Evolutionary conservation across 257 asterid species (phyloP), one percentile per base, ranked within the genome.

Genomic region (Solanum sejunctum): DNA sequence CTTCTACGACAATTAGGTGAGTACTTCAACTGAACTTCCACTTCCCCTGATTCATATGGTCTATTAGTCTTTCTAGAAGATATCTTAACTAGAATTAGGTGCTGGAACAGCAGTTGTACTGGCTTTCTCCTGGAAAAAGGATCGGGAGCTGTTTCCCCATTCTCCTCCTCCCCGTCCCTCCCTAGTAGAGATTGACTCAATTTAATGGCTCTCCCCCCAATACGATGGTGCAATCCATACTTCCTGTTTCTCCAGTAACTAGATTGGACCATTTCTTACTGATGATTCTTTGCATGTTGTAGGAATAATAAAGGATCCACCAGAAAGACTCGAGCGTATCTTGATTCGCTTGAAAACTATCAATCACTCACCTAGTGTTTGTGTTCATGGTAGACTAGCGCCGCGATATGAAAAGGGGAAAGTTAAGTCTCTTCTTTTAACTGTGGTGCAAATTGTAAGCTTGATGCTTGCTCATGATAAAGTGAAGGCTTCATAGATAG

Each of bases 1-100:
- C 89, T 92, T 94, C 92, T 86, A 89, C 67, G 96, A 91, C 88
- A 89, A 73, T 90, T 93, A 93, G 94, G 92, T 91, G 89, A 78
- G 64, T 78, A 52, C 26, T 78, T 55, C 60, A 17, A 26, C n/a
- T 52, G 47, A 26, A 51, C 1, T 51, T 23, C 26, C 23, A n/a
- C 21, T 10, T 12, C 78, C 23, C n/a, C 81, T 23, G 8, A 12
- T 73, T 18, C 8, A 73, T 8, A 15, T 47, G 81, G 15, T 47
- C 13, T 75, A 18, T 45, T 32, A 67, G 26, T 39, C 7, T 58
- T 64, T 20, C 71, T n/a, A 10, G 32, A n/a, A 60, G 67, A 60
- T n/a, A 20, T 0, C 60, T 55, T 55, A 55, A 16, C 16, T 55
- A 55, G n/a, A 55, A 16, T 16, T 55, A 58, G 66, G 28, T 61